Base-by-base conservation (phyloP, 306 rosid species). In the Casuarina glauca region DNA sequence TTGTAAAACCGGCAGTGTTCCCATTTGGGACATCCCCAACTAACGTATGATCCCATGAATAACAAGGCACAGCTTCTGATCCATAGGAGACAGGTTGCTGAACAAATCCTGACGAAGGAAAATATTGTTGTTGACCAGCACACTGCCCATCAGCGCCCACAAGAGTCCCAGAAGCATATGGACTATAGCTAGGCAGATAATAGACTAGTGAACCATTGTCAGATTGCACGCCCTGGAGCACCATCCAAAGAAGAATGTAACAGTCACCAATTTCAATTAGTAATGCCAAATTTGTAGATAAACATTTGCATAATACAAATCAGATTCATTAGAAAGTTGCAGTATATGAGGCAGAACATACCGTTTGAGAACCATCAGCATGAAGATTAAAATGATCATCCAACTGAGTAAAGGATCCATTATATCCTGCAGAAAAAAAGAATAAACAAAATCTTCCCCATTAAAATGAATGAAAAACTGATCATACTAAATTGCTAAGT, bases 21-120 rank as follows among this genome's bases (percentile, higher is more conserved):
- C 79, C 90, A 77, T 83, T 87, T 35, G 75, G 85, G 77, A 76
- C 74, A 41, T 80, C 86, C 50, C 72, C 77, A 52, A 36, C 58
- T 41, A 78, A 81, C 51, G 84, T 41, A 48, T 88, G 54, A 76
- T 79, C 84, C 80, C 86, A 55, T 39, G 87, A 80, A 83, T 77
- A 70, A 80, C 81, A 81, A 77, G 89, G 80, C 50, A 79, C 36
- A 62, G 87, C 80, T 84, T 90, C 89, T 49, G 93, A 90, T 64
- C 81, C 84, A 76, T 77, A 80, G 11, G 78, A 61, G 70, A 83
- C 90, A 64, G 90, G 79, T 78, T 70, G 82, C 78, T 88, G 90
- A 76, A 85, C 69, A 82, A 80, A 82, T 32, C 82, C 89, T 44
- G 89, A 79, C 64, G 87, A 63, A 78, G 90, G 75, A 70, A 75